These are phyloP conservation scores for Panicum virgatum DNA, from an alignment of 202 grass and related monocot species.

Conservation along the genomic window DNA sequence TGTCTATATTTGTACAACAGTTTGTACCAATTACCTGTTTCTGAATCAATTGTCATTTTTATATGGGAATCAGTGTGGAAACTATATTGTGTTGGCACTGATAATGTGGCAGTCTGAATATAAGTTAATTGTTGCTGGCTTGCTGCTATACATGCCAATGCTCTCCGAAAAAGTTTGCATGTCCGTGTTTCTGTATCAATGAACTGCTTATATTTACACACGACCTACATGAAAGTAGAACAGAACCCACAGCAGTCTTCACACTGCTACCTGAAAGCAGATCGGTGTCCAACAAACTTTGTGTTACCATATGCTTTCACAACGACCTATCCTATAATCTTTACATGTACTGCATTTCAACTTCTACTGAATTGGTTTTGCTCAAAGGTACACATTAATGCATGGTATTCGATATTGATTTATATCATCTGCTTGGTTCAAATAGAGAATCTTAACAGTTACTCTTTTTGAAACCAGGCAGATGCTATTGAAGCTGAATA, in stretches of 20 bases:
- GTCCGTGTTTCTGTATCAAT: background rate
- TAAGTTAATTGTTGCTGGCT: background rate
- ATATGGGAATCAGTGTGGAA: constrained; percentile 14
- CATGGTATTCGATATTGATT: background rate
- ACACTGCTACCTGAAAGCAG: constrained; percentile 16
- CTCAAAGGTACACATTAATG: background rate
- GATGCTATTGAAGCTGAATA: background rate
- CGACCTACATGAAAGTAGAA: background rate
- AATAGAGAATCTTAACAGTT: constrained; percentile 7
- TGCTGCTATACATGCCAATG: background rate
- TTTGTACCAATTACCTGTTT: constrained; percentile 12
- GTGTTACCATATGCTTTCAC: background rate
- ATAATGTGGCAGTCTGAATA: background rate
- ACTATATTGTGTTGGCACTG: background rate
- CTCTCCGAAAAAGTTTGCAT: background rate
- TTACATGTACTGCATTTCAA: background rate
- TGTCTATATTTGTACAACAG: constrained; percentile 33
- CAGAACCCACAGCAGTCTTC: background rate
- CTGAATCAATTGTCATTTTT: background rate
- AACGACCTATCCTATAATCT: background rate
- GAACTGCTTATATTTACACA: background rate
- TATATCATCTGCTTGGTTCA: constrained; percentile 13
- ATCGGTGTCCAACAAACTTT: background rate
- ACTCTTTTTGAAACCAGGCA: constrained; percentile 21
- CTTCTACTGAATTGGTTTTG: background rate